Base-by-base conservation (phyloP, 371 early-diverging fungal genomes). In the Mortierella sp. region DNA sequence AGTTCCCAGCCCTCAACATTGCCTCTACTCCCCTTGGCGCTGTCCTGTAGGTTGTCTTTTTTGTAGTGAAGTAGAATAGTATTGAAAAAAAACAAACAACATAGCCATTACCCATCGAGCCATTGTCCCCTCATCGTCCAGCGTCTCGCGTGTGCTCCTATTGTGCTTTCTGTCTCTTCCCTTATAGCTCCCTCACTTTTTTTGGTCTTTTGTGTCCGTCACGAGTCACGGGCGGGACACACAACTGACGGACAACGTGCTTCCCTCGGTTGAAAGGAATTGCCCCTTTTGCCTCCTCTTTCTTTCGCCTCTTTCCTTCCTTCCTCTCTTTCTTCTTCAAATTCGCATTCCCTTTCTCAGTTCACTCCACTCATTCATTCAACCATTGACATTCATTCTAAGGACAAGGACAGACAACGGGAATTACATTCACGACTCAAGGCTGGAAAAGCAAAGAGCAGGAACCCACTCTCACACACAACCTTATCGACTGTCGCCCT, bases 1-100 rank as follows among this genome's bases (percentile, higher is more conserved):
- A 75, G 76, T 43, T 80, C 67, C 76, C 80, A 48, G 76, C 71
- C 31, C 69, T 73, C 31, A 72, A 77, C 54, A 77, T 77, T 54
- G 73, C 59, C 28, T 48, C 44, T 4, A 61, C 78, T 3, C 64
- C 73, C 21, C 79, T 79, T 16, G 74, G 70, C 5, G 50, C 70
- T 19, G n/a, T 48, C 59, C 70, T 79, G 61, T 59, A 74, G 61
- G 19, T 61, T 14, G 54, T 72, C 19, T 14, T 48, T 40, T 54
- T 26, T 46, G 28, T 44, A 11, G 31, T 31, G 50, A 50, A 48
- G 28, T 9, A 28, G 11, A 44, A 28, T 13, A 59, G 54, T 40
- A 11, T 5, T 34, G 14, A 19, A 24, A 14, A 48, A n/a, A 21
- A 40, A 72, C 50, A 37, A 54, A 57, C 40, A 55, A 57, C 5